A percentile compares a stretch with the other conserved stretches of the same genome.
phyloP scores from a whole-genome alignment of 805 yeast species.

The Metschnikowia drakensbergensis region DNA sequence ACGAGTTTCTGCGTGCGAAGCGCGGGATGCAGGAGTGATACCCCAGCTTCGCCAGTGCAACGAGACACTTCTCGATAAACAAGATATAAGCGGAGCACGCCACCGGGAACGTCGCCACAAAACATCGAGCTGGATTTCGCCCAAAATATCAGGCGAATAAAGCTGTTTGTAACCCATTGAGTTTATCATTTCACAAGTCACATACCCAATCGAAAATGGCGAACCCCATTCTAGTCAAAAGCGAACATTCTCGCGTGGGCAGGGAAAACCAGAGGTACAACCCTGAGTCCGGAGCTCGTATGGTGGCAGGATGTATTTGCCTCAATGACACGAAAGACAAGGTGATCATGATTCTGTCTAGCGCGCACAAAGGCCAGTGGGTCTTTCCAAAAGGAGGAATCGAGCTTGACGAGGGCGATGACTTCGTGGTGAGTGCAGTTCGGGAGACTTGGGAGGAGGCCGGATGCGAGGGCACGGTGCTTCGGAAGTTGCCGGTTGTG shows the following conservation, averaged over 20 bases:
- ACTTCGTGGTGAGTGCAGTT: constrained; percentile 51
- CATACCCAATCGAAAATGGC: neutral
- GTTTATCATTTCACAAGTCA: no score
- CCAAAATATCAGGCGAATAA: no score
- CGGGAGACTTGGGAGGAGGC: constrained; percentile 99
- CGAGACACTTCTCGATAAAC: no score
- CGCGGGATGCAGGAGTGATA: no score
- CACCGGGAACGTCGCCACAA: no score
- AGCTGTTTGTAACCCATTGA: no score
- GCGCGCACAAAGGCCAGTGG: constrained; percentile 68
- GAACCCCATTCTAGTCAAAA: constrained; percentile 6
- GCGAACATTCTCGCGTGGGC: constrained; percentile 44
- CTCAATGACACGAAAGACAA: constrained; percentile 52
- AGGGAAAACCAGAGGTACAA: constrained; percentile 56
- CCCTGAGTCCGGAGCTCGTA: constrained; percentile 65
- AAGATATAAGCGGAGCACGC: no score
- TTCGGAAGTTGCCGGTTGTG: constrained; percentile 56
- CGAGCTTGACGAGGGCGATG: constrained; percentile 71
- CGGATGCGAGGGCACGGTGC: constrained; percentile 71
- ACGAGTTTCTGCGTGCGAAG: no score
- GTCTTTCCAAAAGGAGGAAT: constrained; percentile 95
- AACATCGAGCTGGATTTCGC: no score
- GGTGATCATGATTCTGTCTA: constrained; percentile 77
- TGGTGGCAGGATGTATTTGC: constrained; percentile 92
- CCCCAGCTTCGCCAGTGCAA: no score